Base-by-base conservation (phyloP, 352 stramenopile species). In the Phytophthora idaei region DNA sequence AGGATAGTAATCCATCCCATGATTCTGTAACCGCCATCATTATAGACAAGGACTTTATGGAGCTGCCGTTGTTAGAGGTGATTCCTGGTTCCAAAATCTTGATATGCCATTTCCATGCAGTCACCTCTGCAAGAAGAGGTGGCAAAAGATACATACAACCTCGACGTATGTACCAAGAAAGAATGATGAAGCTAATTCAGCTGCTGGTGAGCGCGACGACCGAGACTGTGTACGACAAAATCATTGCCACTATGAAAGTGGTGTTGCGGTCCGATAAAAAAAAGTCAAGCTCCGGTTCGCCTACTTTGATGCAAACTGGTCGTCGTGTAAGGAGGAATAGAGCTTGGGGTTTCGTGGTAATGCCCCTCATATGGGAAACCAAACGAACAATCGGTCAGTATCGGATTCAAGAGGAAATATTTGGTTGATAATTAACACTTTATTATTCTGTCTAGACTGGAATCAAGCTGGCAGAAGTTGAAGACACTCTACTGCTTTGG, bases 391-490 rank as follows among this genome's bases (percentile, higher is more conserved):
- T 14, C 28, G 48, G 45, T 63, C 17, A 25, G 21, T 32, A 15
- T 32, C 2, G 7, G 34, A 39, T 34, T 34, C 7, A 8, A 34
- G 29, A 34, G 4, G 34, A 4, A 39, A 9, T 39, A 21, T 21
- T 39, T 39, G 29, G 29, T 34, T 34, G 29, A 34, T 21, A 34
- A 39, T 9, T 39, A 39, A 50, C 17, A 21, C 11, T 25, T 47
- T 12, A 7, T 47, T 7, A 11, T 28, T 47, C 1, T 28, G 7
- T 50, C 9, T 53, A 53, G 56, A 17, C 12, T 58, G n/a, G 48
- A 57, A n/a, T 64, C 57, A 45, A 64, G 36, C 12, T 62, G 55
- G 31, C 45, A 54, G n/a, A 63, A 55, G 5, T 15, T 52, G 25
- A 64, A 64, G n/a, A 55, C 17, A 1, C 31, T 60, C 17, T 4